Conservation (phyloP, 2,329 filamentous ascomycete genomes). For the Aspergillus fijiensis region DNA sequence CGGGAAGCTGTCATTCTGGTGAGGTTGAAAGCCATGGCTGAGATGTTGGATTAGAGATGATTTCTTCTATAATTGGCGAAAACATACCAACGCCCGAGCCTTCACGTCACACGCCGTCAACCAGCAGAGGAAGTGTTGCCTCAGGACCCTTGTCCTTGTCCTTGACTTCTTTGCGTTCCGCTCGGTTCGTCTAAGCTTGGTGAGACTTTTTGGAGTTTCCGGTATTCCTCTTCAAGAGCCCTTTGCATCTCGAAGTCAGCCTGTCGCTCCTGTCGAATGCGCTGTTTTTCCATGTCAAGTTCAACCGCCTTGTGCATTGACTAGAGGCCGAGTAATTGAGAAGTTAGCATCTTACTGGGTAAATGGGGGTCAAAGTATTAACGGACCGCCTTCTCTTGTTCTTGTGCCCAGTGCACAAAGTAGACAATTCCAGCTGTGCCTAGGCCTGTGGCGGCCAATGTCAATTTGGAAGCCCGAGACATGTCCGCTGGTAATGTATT, state of each 20-base stretch:
- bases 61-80: neutral
- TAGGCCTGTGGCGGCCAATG: slow-evolving; percentile 73
- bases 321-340: slow-evolving; percentile 38
- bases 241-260: slow-evolving; percentile 93
- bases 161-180: slow-evolving; percentile 20
- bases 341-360: neutral
- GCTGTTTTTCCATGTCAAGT: slow-evolving; percentile 91
- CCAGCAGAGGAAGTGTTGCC: neutral
- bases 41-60: neutral
- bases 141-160: slow-evolving; percentile 26
- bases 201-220: slow-evolving; percentile 78
- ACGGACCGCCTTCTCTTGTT: slow-evolving; percentile 75
- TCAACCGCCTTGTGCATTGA: slow-evolving; percentile 95
- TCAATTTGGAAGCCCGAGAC: slow-evolving; percentile 88
- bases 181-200: slow-evolving; percentile 41
- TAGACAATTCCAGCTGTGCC: slow-evolving; percentile 74
- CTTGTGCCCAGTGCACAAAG: slow-evolving; percentile 88
- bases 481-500: slow-evolving; percentile 50
- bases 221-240: slow-evolving; percentile 82
- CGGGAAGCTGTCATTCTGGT: neutral
- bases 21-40: neutral
- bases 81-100: neutral
- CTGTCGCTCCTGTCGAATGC: slow-evolving; percentile 84
- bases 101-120: neutral
- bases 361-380: neutral